Percentiles rank a stretch among this genome's conserved stretches.
phyloP scores from a whole-genome alignment of 345 rosid genomes.

The Pugionium cornutum region DNA sequence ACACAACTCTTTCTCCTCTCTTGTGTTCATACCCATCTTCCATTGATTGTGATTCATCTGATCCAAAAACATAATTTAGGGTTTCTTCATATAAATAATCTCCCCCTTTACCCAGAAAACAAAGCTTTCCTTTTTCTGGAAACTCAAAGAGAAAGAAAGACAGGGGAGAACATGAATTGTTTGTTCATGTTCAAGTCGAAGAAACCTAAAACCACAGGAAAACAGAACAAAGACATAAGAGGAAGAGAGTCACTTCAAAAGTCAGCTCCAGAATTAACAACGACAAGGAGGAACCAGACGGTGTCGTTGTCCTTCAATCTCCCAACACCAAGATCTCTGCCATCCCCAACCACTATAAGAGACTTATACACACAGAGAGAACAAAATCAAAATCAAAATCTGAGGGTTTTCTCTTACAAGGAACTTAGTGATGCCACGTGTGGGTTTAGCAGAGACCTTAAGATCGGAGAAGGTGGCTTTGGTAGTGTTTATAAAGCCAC shows the following conservation, averaged over 20 bases:
- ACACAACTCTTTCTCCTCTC: not conserved
- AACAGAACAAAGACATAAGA: conserved; percentile 1
- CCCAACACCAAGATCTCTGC: conserved; percentile 30
- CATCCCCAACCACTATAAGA: conserved; percentile 59
- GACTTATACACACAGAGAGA: conserved; percentile 61
- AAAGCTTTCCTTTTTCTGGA: not conserved
- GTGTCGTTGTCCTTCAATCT: conserved; percentile 10
- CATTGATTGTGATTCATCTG: conserved; percentile 18
- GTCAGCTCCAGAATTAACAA: conserved; percentile 57
- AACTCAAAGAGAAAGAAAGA: not conserved
- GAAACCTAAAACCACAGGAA: conserved; percentile 11
- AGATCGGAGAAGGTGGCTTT: conserved; percentile 97
- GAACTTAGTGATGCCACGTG: conserved; percentile 75
- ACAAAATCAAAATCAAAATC: conserved; percentile 50
- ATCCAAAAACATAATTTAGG: conserved; percentile 19
- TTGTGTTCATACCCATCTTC: conserved; percentile 30
- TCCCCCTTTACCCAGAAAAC: not conserved
- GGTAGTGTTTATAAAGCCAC: conserved; percentile 90
- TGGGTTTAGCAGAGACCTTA: conserved; percentile 62
- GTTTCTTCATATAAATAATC: conserved; percentile 8
- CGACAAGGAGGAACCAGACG: not conserved
- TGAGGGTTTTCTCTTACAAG: conserved; percentile 61
- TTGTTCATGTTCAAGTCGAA: conserved; percentile 35
- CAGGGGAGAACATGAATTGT: conserved; percentile 35
- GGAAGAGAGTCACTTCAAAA: conserved; percentile 37